Conservation (phyloP, 306 rosid species). For the Acacia confusa region DNA sequence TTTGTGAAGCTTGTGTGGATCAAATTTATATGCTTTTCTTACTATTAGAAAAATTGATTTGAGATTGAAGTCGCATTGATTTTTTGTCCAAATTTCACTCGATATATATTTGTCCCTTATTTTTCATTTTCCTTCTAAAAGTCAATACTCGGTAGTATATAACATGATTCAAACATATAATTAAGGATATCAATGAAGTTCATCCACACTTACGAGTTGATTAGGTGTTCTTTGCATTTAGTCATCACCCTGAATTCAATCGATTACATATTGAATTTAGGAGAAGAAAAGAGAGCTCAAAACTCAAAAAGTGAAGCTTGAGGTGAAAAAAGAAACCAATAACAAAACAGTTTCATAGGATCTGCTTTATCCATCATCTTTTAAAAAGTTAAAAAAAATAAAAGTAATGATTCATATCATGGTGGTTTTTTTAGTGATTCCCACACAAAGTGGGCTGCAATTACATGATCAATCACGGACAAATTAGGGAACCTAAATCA, state of each 20-base stretch:
- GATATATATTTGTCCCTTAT: no score
- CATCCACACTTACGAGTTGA: background rate
- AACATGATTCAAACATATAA: background rate
- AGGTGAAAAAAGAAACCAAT: conserved; percentile 1
- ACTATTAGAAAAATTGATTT: background rate
- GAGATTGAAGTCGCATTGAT: background rate
- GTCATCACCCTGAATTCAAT: background rate
- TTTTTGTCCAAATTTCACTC: background rate
- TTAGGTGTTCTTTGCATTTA: background rate
- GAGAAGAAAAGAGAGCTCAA: background rate
- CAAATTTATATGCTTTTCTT: background rate
- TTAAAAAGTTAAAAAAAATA: background rate
- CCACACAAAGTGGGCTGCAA: no score
- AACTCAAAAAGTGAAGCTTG: background rate
- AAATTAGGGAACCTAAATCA: no score
- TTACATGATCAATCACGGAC: no score
- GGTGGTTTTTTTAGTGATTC: background rate
- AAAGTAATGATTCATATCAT: background rate
- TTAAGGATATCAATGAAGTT: no score
- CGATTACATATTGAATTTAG: background rate
- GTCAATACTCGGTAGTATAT: background rate
- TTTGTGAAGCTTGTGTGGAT: background rate
- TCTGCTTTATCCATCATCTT: background rate
- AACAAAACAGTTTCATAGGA: background rate
- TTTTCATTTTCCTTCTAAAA: background rate